Evolutionary conservation across 2,329 filamentous ascomycete species (phyloP), one percentile per base, ranked within the genome.

Genomic region (Elsinoe arachidis): DNA sequence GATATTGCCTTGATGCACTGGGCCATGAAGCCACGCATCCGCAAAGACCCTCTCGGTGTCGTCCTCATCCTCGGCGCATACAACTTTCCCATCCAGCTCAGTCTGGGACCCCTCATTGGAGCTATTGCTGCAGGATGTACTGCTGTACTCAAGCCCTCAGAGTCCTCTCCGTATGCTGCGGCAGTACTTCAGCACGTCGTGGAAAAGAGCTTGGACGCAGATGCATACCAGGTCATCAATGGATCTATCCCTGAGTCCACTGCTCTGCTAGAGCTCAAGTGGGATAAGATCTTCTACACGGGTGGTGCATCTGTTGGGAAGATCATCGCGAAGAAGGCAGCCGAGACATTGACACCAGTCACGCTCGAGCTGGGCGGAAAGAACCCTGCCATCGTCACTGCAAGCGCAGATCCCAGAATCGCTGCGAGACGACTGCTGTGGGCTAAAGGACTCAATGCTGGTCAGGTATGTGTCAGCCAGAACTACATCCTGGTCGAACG

Each of bases 261-360:
- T 46, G 84, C 84, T 11, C 75, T 97, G 44, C 80, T 99, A 34
- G 83, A 92, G 58, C 83, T 90, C 75, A 92, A 92, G 72, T 99
- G 91, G 86, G 91, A 95, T 75, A 97, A 96, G 80, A 95, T 99
- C 67, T 91, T 93, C 77, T 99, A 96, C 76, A 99, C 93, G 1
- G 93, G 93, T 56, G 85, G 84, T 66, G 80, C 80, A 55, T 75
- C 70, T 26, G 90, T 96, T 15, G 93, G 88, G 49, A 77, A 67
- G 19, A 79, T 79, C 63, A 76, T 79, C 58, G 74, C 76, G 12
- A 77, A 78, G 71, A 78, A 78, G 67, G 76, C 76, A 1, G 76
- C 76, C 1, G 76, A 78, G 67, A 78, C 76, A 0, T 69, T 79
- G 60, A 97, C 93, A 0, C 93, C 93, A 0, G 85, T 95, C 19